Evolutionary conservation across 2,329 filamentous ascomycete genomes (phyloP).

Genomic region (Pseudogymnoascus sp.): DNA sequence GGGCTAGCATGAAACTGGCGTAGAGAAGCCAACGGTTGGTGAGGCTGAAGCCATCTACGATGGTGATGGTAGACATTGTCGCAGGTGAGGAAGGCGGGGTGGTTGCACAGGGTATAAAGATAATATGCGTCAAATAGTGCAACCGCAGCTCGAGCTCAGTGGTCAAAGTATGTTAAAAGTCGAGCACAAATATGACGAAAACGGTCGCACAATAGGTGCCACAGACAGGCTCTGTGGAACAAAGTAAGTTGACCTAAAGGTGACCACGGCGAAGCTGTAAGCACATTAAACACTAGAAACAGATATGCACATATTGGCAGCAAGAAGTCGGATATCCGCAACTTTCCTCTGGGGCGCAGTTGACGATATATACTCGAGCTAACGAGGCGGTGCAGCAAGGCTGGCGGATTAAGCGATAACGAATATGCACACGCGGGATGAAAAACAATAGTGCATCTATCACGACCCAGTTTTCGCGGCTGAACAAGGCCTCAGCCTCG

Average conservation of each 20-base stretch:
- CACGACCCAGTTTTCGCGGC: neutral
- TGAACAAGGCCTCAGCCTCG: neutral
- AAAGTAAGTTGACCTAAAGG: neutral
- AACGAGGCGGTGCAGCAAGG: neutral
- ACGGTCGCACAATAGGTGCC: neutral
- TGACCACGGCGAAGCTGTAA: neutral
- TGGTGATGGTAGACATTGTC: neutral
- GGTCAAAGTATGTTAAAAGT: neutral
- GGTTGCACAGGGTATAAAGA: neutral
- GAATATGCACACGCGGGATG: neutral
- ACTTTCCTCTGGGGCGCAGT: neutral
- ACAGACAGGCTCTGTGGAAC: neutral
- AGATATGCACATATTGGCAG: neutral
- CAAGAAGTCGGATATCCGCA: neutral
- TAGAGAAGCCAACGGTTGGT: slow-evolving; percentile 15
- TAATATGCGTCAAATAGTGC: neutral
- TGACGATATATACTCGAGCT: neutral
- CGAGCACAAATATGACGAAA: neutral
- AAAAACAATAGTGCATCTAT: neutral
- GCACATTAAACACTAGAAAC: neutral
- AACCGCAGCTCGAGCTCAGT: neutral
- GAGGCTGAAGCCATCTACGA: slow-evolving; percentile 13
- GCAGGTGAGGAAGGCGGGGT: neutral
- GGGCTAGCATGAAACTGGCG: slow-evolving; percentile 13
- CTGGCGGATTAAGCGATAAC: neutral